Evolutionary conservation across 2,329 filamentous ascomycete genomes (phyloP).

Genomic region (Dactylellina haptotyla): DNA sequence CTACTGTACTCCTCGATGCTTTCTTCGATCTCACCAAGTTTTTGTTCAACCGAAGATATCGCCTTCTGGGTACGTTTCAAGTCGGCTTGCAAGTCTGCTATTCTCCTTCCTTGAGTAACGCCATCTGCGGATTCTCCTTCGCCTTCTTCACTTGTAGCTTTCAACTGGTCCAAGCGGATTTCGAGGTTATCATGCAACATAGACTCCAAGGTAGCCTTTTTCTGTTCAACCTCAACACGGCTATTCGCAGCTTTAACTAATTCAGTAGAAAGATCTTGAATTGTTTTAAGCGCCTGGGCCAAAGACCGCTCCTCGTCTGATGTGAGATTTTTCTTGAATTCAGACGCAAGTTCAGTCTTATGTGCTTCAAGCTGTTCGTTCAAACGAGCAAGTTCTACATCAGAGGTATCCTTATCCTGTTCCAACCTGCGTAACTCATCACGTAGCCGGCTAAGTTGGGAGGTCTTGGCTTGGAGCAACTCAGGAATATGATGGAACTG

Average conservation of each 20-base stretch:
- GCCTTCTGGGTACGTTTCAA: conserved; percentile 79
- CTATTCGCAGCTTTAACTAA: conserved; percentile 78
- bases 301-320: conserved; percentile 83
- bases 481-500: conserved; percentile 49
- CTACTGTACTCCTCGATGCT: conserved; percentile 71
- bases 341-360: conserved; percentile 80
- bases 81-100: conserved; percentile 82
- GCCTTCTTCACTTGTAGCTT: conserved; percentile 70
- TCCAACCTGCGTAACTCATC: conserved; percentile 65
- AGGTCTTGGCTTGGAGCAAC: conserved; percentile 37
- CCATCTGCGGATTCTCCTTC: conserved; percentile 67
- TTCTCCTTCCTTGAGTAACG: conserved; percentile 69
- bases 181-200: conserved; percentile 89
- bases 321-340: conserved; percentile 91
- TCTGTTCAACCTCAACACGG: conserved; percentile 79
- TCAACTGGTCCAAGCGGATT: conserved; percentile 86
- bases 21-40: conserved; percentile 77
- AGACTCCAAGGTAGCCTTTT: conserved; percentile 84
- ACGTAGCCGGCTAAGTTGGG: conserved; percentile 75
- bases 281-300: conserved; percentile 73
- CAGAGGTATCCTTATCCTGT: conserved; percentile 71
- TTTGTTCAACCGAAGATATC: conserved; percentile 73
- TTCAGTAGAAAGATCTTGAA: conserved; percentile 79
- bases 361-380: conserved; percentile 79
- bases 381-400: conserved; percentile 78